Base-by-base conservation (phyloP, 208 protist genomes). In the Acanthamoeba lenticulata region DNA sequence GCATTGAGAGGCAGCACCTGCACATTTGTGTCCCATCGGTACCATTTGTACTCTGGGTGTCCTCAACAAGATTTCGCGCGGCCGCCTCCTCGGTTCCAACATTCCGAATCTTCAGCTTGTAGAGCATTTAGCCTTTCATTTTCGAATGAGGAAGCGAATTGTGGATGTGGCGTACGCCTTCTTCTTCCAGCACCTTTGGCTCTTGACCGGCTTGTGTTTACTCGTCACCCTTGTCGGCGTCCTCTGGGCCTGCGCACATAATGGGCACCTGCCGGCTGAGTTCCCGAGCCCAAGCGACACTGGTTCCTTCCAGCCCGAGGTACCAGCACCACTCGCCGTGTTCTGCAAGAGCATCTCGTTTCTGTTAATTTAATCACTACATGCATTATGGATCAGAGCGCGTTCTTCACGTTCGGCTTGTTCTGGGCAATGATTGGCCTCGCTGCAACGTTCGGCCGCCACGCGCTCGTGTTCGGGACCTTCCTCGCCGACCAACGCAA, bases 211-310 rank as follows among this genome's bases (percentile, higher is more conserved):
- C 19, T 36, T 81, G 38, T 81, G 69, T 19, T 36, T 81, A 36
- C 38, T 81, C 15, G 29, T 36, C 38, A 81, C 69, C 69, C 38
- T 81, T 32, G n/a, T 81, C 36, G 69, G 69, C 19, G 69, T 81
- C 11, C 69, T 81, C 17, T 47, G 34, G 69, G 69, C 2, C 34
- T 81, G 69, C 69, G 45, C 45, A 27, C 38, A 27, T 21, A 81
- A 81, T 29, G 40, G 40, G 5, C 69, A 81, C 69, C 69, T 81
- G 21, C 69, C 69, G 0, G 6, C 69, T 15, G 69, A 81, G n/a
- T 81, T 81, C 69, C 69, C 69, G 36, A 81, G 69, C 69, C 69
- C 69, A 29, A 81, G 69, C 69, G 69, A 81, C 69, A 81, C 69
- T 13, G 69, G 69, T 36, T 29, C 45, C 69, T 81, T 81, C 69